A percentile compares a stretch with the other conserved stretches of the same genome.
These are phyloP conservation scores for Zarea fungicola DNA, from an alignment of 2,329 filamentous ascomycete genomes.

Conservation along the genomic window DNA sequence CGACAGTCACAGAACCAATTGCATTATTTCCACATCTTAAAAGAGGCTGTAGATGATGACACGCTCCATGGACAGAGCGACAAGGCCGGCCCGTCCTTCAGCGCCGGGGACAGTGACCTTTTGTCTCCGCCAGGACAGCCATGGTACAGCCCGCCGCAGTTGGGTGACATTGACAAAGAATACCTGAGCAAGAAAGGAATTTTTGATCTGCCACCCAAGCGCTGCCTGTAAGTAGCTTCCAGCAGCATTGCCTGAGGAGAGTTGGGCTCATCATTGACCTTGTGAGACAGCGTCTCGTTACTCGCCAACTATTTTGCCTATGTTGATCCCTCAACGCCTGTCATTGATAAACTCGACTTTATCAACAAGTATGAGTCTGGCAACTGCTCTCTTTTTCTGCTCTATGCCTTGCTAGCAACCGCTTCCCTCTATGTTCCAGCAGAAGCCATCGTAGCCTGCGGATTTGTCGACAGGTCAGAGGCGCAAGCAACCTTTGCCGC, in stretches of 20 bases:
- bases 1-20: background rate
- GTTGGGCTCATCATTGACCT: background rate
- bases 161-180: slow-evolving; percentile 7
- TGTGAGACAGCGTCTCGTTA: background rate
- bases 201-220: background rate
- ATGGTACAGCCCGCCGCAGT: background rate
- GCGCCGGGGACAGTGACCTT: background rate
- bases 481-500: background rate
- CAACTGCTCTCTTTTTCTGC: slow-evolving; percentile 4
- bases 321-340: background rate
- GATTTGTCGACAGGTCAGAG: background rate
- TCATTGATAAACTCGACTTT: slow-evolving; percentile 5
- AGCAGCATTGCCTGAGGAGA: background rate
- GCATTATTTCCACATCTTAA: slow-evolving; percentile 1
- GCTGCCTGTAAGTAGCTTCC: background rate
- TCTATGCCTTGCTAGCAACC: background rate
- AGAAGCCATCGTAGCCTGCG: background rate
- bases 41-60: slow-evolving; percentile 1
- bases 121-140: background rate
- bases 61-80: background rate
- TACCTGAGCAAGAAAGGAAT: slow-evolving; percentile 6
- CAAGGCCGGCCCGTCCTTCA: background rate
- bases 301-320: background rate
- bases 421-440: background rate
- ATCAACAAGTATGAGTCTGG: background rate